Base-by-base conservation (phyloP, 2,329 filamentous ascomycete genomes). In the Orbilia quercus region DNA sequence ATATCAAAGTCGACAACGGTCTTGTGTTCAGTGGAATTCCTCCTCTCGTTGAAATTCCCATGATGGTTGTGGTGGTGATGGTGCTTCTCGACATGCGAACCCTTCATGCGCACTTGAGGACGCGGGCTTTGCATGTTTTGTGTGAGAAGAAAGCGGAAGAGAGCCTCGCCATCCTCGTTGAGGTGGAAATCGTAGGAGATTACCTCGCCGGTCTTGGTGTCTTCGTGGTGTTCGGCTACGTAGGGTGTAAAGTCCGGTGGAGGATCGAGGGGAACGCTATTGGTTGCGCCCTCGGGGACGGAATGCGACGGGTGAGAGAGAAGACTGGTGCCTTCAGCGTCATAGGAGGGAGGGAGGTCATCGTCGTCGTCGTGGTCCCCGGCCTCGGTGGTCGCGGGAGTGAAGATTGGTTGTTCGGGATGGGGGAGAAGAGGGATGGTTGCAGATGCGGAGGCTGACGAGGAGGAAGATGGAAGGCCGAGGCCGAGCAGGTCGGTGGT, bases 1-100 rank as follows among this genome's bases (percentile, higher is more conserved):
- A 89, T 79, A 77, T 86, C 84, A 76, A 90, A 90, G 78, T 90
- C 88, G 20, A 83, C 83, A 5, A 87, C 80, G 7, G 80, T 81
- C 38, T 79, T 79, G 40, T 78, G 81, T 75, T 84, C 82, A n/a
- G 81, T 81, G 77, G 84, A 84, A 74, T 83, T 81, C 65, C 82
- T 79, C 71, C 81, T 80, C 58, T 82, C 81, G 40, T 59, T 51
- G 28, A 40, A 28, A 14, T 11, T 38, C 4, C 47, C 28, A 20
- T 75, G 31, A 44, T 66, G 66, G 7, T 74, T 74, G 50, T 73
- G 70, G 75, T 66, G 66, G 7, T 74, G 75, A 47, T 73, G 70
- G 75, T 58, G 76, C 9, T 77, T 79, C 58, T 80, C 77, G 20
- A 70, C 74, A 23, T 81, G 80, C 5, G 77, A 77, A 14, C 80